These are phyloP conservation scores for Fraxinus cuspidata DNA, from an alignment of 257 asterid species.

Conservation along the genomic window DNA sequence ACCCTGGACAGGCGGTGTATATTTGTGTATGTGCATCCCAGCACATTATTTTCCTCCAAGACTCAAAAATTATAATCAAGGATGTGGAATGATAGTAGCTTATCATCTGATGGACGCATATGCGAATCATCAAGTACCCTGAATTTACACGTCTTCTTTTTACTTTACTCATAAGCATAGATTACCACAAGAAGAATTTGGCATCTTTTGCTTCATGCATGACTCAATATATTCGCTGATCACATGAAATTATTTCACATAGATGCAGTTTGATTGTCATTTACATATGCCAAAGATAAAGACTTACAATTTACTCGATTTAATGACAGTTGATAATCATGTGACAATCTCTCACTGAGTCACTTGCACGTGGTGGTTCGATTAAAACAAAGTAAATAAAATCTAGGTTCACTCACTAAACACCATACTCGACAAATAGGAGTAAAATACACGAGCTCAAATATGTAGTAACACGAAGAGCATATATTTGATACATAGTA, in stretches of 20 bases:
- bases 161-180: conserved; percentile 75
- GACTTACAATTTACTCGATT: background rate
- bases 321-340: background rate
- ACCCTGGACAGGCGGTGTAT: too few relatives aligned
- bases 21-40: background rate
- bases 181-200: conserved; percentile 50
- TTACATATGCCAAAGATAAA: background rate
- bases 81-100: background rate
- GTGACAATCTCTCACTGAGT: too few relatives aligned
- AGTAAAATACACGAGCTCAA: background rate
- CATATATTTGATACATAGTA: background rate
- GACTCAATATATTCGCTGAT: background rate
- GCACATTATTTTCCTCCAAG: background rate
- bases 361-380: background rate
- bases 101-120: background rate
- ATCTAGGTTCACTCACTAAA: too few relatives aligned
- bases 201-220: conserved; percentile 25
- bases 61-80: background rate
- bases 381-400: too few relatives aligned
- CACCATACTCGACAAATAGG: background rate
- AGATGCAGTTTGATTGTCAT: background rate
- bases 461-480: background rate
- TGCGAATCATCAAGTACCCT: conserved; percentile 14
- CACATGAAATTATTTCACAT: conserved; percentile 16
- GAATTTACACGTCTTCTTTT: conserved; percentile 19